Evolutionary conservation across 2,329 filamentous ascomycete species (phyloP), one percentile per base, ranked within the genome.

Genomic region (Talaromyces albobiverticillius): DNA sequence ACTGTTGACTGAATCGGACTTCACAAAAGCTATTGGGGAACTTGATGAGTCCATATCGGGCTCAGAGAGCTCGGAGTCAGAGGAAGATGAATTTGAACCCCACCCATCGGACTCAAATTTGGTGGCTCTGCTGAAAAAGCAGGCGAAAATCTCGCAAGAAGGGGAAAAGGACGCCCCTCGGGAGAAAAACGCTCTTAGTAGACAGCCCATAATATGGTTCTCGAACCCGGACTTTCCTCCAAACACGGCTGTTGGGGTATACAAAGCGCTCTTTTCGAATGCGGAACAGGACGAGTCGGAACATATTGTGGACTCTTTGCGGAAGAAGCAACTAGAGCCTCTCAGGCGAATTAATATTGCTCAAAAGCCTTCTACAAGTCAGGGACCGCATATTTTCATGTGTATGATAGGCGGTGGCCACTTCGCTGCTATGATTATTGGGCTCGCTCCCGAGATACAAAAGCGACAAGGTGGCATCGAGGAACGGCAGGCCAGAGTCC

Each of bases 331-430:
- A 66, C 75, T 96, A 1, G 77, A 82, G 3, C 85, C 90, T 0
- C 82, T 77, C 51, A 52, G 40, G 16, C 38, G 45, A 7, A 34
- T 47, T n/a, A 47, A 51, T 32, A 41, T 42, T 57, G 75, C 81
- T 2, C 73, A 40, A 11, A 34, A 26, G 23, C 7, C 79, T 34
- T 34, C 62, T 18, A 54, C 85, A 22, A 31, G 47, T 42, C 29
- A 41, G 10, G 86, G 87, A 7, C 90, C 91, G 2, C 92, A 97
- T 67, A 85, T 96, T 47, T 97, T 99, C 67, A 82, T 99, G 46
- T 97, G 92, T 72, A 99, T 99, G 94, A 95, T 99, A 48, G 94
- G 94, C 22, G 94, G 94, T 56, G 94, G 94, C 0, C 94, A 99
- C 69, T 99, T 99, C 67, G 94, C 94, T 0, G 94, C 89, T 48